Base-by-base conservation (phyloP, 1,284 basidiomycete species). In the Cryptococcus hybrid region DNA sequence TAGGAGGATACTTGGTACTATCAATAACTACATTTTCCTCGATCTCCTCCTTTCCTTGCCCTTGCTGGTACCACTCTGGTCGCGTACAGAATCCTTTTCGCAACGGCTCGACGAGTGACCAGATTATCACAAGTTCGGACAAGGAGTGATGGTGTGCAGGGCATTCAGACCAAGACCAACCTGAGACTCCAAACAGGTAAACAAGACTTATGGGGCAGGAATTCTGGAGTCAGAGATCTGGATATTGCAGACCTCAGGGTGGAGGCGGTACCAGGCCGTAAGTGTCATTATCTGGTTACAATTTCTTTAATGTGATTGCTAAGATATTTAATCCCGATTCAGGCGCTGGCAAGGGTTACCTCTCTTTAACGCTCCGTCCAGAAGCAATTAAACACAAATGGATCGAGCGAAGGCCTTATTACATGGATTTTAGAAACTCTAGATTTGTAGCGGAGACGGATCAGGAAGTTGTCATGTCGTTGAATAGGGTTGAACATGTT, bases 401-500 rank as follows among this genome's bases (percentile, higher is more conserved):
- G n/a, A 30, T 55, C 7, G 58, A 59, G 30, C 15, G 49, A 8
- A 36, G 24, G 13, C 59, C 62, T 12, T 65, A 65, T 47, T 54
- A 55, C n/a, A 36, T 65, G 37, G 60, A 65, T 40, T 59, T 60
- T 42, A 51, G 54, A 15, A 52, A 54, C n/a, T 53, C 49, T 7
- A 48, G 51, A 5, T 39, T 50, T 24, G 34, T 55, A 12, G 50
- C 52, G n/a, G 56, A 45, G 11, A 43, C 56, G 35, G 56, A 54
- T n/a, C 46, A 64, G 49, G 63, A 65, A 39, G 53, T 62, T 9
- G 58, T 64, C 2, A 38, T 60, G 24, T 62, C 60, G n/a, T n/a
- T 58, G 24, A 62, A 60, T 38, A 58, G 63, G 37, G 24, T 65
- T 39, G 57, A 65, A 52, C 56, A 57, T 49, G 56, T 65, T 65